phyloP scores from a whole-genome alignment of 78 protist genomes.

The Pigoraptor vietnamica region DNA sequence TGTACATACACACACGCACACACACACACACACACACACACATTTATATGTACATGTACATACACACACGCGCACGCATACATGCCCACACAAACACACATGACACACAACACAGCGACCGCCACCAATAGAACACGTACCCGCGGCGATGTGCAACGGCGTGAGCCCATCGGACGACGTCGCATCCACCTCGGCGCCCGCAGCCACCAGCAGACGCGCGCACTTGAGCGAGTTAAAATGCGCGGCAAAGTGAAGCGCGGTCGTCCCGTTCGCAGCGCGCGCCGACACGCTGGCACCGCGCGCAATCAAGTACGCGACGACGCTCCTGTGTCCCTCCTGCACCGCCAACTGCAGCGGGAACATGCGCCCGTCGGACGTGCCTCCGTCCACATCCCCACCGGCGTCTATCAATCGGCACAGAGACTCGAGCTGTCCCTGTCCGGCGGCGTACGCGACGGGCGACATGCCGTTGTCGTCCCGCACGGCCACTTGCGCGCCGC shows the following conservation, averaged over 20 bases:
- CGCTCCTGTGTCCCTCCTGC: neutral
- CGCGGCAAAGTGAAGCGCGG: neutral
- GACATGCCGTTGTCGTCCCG: neutral
- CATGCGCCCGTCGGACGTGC: neutral
- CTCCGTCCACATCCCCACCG: neutral
- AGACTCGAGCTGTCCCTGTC: neutral
- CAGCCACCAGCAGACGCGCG: neutral
- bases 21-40: too few species aligned
- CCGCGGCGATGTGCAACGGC: neutral
- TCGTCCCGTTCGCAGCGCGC: neutral
- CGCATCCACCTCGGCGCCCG: neutral
- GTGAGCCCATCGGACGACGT: neutral
- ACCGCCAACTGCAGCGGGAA: neutral
- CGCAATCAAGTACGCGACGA: neutral
- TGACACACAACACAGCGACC: too few species aligned
- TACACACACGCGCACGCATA: too few species aligned
- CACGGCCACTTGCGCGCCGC: neutral
- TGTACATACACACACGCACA: too few species aligned
- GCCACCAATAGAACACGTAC: too few species aligned
- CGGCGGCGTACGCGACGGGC: neutral
- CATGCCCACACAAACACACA: too few species aligned
- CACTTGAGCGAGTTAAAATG: neutral
- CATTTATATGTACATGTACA: too few species aligned
- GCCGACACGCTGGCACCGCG: neutral
- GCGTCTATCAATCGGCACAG: neutral